Evolutionary conservation across 2,329 filamentous ascomycete genomes (phyloP).

Genomic region (Neonectria magnoliae): DNA sequence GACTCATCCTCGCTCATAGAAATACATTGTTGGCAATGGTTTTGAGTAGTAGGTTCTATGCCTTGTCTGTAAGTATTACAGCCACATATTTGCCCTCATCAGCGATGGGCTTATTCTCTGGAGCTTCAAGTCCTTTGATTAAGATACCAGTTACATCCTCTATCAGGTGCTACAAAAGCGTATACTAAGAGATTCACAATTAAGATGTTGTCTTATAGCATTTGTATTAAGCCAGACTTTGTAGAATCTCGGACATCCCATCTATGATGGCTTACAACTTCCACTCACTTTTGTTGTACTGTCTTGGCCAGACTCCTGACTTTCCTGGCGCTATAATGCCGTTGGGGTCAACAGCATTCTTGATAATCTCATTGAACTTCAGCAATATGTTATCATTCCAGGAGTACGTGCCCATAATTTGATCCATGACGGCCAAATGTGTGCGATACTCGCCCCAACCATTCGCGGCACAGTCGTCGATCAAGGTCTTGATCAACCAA

Average conservation of each 20-base stretch:
- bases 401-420: slow-evolving; percentile 57
- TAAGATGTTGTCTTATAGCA: background rate
- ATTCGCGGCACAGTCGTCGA: slow-evolving; percentile 52
- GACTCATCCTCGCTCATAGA: too few species aligned
- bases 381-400: slow-evolving; percentile 55
- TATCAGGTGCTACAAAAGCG: too few species aligned
- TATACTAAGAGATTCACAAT: background rate
- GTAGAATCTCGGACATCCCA: background rate
- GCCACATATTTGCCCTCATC: too few species aligned
- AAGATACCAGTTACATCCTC: too few species aligned
- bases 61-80: too few species aligned
- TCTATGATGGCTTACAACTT: background rate
- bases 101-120: too few species aligned
- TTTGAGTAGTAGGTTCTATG: too few species aligned
- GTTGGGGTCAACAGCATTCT: slow-evolving; percentile 56
- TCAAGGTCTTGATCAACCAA: slow-evolving; percentile 47
- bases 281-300: slow-evolving; percentile 14
- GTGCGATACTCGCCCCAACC: slow-evolving; percentile 60
- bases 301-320: slow-evolving; percentile 50
- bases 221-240: background rate
- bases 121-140: too few species aligned
- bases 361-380: slow-evolving; percentile 56
- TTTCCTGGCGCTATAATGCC: slow-evolving; percentile 49
- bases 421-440: slow-evolving; percentile 57
- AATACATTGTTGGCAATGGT: too few species aligned